A percentile compares a stretch with the other conserved stretches of the same genome.
Evolutionary conservation across 768 basidiomycete species (phyloP).

Genomic region (Tricholomella constricta): DNA sequence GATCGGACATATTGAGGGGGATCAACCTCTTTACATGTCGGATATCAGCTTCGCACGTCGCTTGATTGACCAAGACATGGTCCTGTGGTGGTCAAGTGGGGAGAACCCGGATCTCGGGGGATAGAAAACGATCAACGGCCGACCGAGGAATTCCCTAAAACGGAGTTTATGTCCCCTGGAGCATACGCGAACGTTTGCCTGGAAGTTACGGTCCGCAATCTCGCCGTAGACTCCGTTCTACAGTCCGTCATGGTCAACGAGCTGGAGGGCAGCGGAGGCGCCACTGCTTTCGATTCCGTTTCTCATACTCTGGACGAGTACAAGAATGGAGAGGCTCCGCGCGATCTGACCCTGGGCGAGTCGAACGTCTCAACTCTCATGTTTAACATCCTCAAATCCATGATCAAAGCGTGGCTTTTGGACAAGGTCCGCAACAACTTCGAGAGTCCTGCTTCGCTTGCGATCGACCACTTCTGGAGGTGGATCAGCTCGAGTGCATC

Average conservation of each 20-base stretch:
- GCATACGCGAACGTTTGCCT: conserved; percentile 93
- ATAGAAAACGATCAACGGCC: conserved; percentile 83
- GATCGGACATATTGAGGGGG: conserved; percentile 88
- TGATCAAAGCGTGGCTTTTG: conserved; percentile 90
- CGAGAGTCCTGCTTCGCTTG: conserved; percentile 64
- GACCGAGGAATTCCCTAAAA: conserved; percentile 75
- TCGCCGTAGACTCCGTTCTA: conserved; percentile 91
- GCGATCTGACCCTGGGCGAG: conserved; percentile 85
- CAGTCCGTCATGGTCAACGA: conserved; percentile 97
- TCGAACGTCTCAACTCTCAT: conserved; percentile 85
- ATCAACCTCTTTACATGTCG: conserved; percentile 83
- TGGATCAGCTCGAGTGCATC: conserved; percentile 90
- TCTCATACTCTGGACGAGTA: conserved; percentile 92
- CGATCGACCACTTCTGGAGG: conserved; percentile 95
- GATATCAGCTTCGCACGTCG: conserved; percentile 92
- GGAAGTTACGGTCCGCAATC: conserved; percentile 85
- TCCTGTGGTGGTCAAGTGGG: conserved; percentile 96
- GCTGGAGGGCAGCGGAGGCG: conserved; percentile 91
- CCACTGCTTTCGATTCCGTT: conserved; percentile 91
- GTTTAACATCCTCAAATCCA: conserved; percentile 80
- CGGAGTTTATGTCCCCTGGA: conserved; percentile 84
- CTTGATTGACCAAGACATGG: conserved; percentile 82
- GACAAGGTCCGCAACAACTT: conserved; percentile 77
- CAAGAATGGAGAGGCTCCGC: conserved; percentile 64
- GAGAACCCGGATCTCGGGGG: conserved; percentile 93